A percentile compares a stretch with the other conserved stretches of the same genome.
Conservation (phyloP, 129 eudicot genomes). For the Flaveria brownii region DNA sequence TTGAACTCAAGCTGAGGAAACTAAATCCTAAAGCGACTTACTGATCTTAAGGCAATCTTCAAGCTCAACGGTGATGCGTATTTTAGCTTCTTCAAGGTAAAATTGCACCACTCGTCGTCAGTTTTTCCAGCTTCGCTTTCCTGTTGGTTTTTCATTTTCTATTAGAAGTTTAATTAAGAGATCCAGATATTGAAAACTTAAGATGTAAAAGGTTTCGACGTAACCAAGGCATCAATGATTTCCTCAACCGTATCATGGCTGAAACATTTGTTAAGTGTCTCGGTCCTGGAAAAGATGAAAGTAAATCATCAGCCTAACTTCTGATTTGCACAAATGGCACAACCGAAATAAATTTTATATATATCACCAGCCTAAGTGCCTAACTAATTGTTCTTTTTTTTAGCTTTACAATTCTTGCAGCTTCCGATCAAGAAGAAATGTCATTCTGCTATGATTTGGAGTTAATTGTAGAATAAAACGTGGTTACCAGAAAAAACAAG, state of each 20-base stretch:
- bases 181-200: background rate
- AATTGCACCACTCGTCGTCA: constrained; percentile 59
- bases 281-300: constrained; percentile 49
- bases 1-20: background rate
- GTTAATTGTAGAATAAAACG: too few relatives aligned
- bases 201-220: background rate
- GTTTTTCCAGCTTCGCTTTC: constrained; percentile 70
- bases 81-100: constrained; percentile 60
- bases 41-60: constrained; percentile 87
- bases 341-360: too few relatives aligned
- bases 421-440: too few relatives aligned
- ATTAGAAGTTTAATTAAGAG: background rate
- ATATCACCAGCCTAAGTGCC: too few relatives aligned
- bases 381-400: too few relatives aligned
- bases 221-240: constrained; percentile 78
- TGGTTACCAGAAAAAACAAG: too few relatives aligned
- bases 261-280: constrained; percentile 67
- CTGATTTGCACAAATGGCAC: background rate
- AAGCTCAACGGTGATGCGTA: constrained; percentile 82
- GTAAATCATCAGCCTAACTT: constrained; percentile 9
- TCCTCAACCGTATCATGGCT: constrained; percentile 84
- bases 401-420: too few relatives aligned
- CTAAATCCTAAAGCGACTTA: constrained; percentile 39
- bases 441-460: too few relatives aligned
- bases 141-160: constrained; percentile 33